Base-by-base conservation (phyloP, 179 eudicot species). In the Amaranthus tricolor region DNA sequence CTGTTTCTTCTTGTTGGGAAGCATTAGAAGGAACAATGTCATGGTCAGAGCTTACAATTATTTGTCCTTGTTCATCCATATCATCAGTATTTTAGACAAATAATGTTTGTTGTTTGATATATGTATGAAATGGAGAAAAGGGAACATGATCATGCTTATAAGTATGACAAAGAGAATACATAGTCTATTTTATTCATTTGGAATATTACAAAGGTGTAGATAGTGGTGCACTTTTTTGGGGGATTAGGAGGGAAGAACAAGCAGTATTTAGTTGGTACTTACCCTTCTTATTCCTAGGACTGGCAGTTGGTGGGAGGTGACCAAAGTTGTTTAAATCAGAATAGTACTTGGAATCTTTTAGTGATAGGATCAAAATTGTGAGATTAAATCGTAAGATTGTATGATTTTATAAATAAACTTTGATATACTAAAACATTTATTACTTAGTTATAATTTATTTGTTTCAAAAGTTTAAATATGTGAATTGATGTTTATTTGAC, bases 51-150 rank as follows among this genome's bases (percentile, higher is more conserved):
- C 51, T 44, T 15, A 53, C 43, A 48, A 62, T 64, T 14, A 16
- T 48, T 19, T 69, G 79, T 14, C 40, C 62, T 62, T 71, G 55
- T 21, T 77, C 82, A 19, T 85, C 85, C 85, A 85, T 85, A 56
- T 6, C 62, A 31, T 56, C 40, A 53, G 11, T 19, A 14, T 68
- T 31, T 45, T 16, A 16, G 67, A 49, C 57, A 24, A 45, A 17
- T 47, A 45, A 17, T 47, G 60, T 57, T 48, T 20, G 20, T 15
- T 11, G 19, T 2, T 75, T 70, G 49, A 20, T 66, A 11, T 52
- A 62, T 51, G 61, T 59, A 52, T 17, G 7, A 69, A 49, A 7
- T 44, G 51, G 49, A 51, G 43, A 55, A 55, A 75, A 66, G 19
- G 45, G 13, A 67, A 3, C 56, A 74, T 75, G 16, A 54, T 21